Percentiles rank a stretch among this genome's conserved stretches.
Conservation (phyloP, 495 filamentous ascomycete genomes). For the Cercophora newfieldiana region DNA sequence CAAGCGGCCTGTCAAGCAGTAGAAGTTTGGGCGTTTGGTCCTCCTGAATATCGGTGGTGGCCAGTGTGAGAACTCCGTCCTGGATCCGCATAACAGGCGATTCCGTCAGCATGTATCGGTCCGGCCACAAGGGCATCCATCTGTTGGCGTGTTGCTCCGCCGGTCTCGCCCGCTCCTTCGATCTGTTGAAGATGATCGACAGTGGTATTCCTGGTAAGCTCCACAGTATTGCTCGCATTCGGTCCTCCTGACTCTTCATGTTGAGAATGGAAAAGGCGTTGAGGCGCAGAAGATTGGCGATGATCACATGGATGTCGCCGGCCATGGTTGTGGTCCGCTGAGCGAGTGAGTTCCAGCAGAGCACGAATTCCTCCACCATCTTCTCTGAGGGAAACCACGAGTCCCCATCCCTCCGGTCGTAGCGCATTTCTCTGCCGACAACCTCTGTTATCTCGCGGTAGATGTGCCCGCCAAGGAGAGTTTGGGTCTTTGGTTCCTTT, state of each 20-base stretch:
- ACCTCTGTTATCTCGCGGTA: neutral
- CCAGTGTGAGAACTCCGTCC: neutral
- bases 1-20: neutral
- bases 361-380: neutral
- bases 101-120: neutral
- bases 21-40: neutral
- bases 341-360: conserved; percentile 6
- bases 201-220: conserved; percentile 1
- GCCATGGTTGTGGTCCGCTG: conserved; percentile 3
- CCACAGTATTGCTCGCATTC: conserved; percentile 6
- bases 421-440: neutral
- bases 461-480: neutral
- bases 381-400: neutral
- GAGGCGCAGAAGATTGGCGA: conserved; percentile 4
- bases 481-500: neutral
- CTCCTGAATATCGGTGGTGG: neutral
- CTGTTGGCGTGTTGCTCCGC: conserved; percentile 1
- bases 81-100: neutral
- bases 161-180: neutral
- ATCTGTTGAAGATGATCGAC: neutral
- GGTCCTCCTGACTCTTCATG: neutral
- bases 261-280: conserved; percentile 7
- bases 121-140: conserved; percentile 6
- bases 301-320: conserved; percentile 3
- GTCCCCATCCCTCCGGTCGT: neutral